Base-by-base conservation (phyloP, 371 early-diverging fungal genomes). In the Actinomortierella ambigua region DNA sequence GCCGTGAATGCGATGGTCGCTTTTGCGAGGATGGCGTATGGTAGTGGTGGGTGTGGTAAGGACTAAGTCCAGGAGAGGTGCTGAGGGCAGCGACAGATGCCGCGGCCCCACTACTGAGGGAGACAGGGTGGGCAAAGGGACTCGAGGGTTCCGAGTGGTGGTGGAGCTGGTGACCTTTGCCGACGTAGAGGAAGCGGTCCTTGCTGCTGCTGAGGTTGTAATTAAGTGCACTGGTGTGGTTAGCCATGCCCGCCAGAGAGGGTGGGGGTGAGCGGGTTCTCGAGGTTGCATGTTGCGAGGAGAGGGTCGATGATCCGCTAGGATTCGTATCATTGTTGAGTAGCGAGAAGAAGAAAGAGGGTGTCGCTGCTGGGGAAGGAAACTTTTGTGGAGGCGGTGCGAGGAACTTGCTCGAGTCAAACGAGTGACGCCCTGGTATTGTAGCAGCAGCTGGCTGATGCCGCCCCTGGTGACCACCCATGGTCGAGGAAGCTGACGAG, bases 281-380 rank as follows among this genome's bases (percentile, higher is more conserved):
- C 27, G 61, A 47, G 40, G 34, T 11, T 6, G 34, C 34, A 34
- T 34, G 34, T 4, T 34, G 34, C 11, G 34, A 34, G 11, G 34
- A 34, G 4, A 34, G 11, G 34, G 34, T 34, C 11, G 51, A 44
- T 17, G 53, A 50, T 42, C 51, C 51, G 50, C 50, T 41, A 27
- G 17, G 34, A 54, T 40, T 29, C 27, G 40, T 27, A 1, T 23
- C 15, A 4, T 50, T 41, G 34, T 63, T 61, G 3, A 73, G 15
- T 4, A 65, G 50, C n/a, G 71, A 71, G 26, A 73, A 66, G 54
- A 57, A 60, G 46, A 66, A 56, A 3, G 65, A 59, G 0, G 73
- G 66, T 1, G 53, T 51, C 11, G 28, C 51, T 51, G 27, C 28
- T 22, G 73, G 73, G n/a, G 63, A 60, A 6, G 73, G 56, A 13